Evolutionary conservation across 805 yeast genomes (phyloP), one percentile per base, ranked within the genome.

Genomic region (Priceomyces medius): DNA sequence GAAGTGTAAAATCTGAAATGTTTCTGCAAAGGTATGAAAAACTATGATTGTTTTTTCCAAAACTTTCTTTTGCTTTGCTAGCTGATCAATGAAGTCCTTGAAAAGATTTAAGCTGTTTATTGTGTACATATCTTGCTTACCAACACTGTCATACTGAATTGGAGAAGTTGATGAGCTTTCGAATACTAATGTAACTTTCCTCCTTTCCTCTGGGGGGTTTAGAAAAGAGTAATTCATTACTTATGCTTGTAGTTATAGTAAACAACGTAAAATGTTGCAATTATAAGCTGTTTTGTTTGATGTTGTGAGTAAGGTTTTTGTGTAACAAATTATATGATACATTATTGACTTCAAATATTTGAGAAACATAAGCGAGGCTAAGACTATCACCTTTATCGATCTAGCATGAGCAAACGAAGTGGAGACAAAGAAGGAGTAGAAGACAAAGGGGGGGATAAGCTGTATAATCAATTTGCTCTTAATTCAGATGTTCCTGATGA

Each of bases 401-500:
- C 34, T n/a, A 17, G 21, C 12, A 31, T 31, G 34, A 31, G 23
- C 31, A 17, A 3, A 16, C 20, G 18, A 19, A 27, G 31, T 7
- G 29, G 20, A 7, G 35, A 29, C 10, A 28, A 21, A 17, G 14
- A 14, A 26, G 33, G 8, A 28, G 17, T 24, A 17, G 32, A 20
- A n/a, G 42, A 24, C 19, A 24, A 24, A 7, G 28, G 13, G 7
- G 28, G 13, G 7, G 56, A 52, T 24, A 48, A 46, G 20, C 34
- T 46, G 9, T 46, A 48, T 33, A 49, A 45, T 31, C 56, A 58
- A 42, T 43, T 45, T 23, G 47, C 47, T 13, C 51, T 48, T 9
- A 36, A 54, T 12, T 34, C 42, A 12, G 68, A 59, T 14, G 59
- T 66, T 8, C 71, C 68, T 2, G 69, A 64, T 38, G 73, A 64